phyloP scores from a whole-genome alignment of 108 stramenopile genomes.

The Pseudonitzschia multistriata region DNA sequence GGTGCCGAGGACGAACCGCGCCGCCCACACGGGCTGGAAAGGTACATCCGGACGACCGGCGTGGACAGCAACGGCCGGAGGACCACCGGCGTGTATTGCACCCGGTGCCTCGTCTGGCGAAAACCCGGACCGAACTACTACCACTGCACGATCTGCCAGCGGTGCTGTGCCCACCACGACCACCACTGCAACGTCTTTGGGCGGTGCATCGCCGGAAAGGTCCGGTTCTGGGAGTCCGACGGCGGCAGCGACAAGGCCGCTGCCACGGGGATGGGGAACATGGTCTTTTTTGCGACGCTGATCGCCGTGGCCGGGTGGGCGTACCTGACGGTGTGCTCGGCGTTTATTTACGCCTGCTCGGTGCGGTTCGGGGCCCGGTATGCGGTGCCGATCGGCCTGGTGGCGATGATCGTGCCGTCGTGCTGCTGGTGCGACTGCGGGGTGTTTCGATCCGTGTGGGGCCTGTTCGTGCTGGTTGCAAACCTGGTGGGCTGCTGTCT shows the following conservation, averaged over 20 bases:
- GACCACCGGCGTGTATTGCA: conserved; percentile 22
- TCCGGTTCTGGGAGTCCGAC: neutral
- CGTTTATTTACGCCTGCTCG: neutral
- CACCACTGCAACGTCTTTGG: conserved; percentile 40
- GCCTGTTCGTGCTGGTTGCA: no score
- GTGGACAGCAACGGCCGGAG: neutral
- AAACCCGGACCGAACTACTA: conserved; percentile 8
- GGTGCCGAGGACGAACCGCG: neutral
- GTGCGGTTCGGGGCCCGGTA: neutral
- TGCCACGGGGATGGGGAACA: neutral
- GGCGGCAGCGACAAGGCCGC: neutral
- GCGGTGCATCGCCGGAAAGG: conserved; percentile 23
- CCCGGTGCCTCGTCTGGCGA: conserved; percentile 30
- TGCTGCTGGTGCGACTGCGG: neutral
- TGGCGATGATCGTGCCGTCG: neutral
- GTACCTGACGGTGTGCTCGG: neutral
- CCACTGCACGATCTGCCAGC: conserved; percentile 32
- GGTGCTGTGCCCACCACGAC: conserved; percentile 32
- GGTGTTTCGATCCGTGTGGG: no score
- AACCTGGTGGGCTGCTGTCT: no score
- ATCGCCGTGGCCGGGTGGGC: neutral
- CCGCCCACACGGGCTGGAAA: neutral
- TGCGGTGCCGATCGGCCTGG: neutral
- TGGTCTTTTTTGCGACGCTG: neutral
- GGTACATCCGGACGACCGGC: neutral